Percentiles rank a stretch among this genome's conserved stretches.
Evolutionary conservation across 2,329 filamentous ascomycete genomes (phyloP).

Genomic region (Colletotrichum higginsianum): DNA sequence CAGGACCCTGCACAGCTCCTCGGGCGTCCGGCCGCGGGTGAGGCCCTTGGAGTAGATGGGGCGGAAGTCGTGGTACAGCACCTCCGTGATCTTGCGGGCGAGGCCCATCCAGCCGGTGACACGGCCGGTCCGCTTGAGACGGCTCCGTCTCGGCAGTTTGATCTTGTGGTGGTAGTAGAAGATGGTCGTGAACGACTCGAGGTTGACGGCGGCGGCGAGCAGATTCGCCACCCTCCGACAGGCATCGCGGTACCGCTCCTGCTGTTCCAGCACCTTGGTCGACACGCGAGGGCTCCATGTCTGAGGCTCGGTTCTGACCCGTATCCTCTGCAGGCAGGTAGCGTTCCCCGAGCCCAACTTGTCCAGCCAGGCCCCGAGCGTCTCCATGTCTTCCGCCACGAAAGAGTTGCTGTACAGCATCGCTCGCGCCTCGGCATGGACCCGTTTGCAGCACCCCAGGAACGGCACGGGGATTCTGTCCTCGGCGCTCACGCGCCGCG

Average conservation of each 20-base stretch:
- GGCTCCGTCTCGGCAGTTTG: neutral
- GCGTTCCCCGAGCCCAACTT: neutral
- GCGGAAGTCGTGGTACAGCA: slow-evolving; percentile 5
- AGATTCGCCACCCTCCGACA: neutral
- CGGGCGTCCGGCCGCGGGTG: neutral
- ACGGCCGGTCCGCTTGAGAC: neutral
- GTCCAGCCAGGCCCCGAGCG: slow-evolving; percentile 8
- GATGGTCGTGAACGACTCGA: neutral
- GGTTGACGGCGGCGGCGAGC: neutral
- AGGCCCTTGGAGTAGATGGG: neutral
- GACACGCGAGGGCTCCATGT: neutral
- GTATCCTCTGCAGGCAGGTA: neutral
- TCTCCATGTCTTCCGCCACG: slow-evolving; percentile 13
- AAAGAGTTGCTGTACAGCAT: slow-evolving; percentile 19
- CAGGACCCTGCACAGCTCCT: neutral
- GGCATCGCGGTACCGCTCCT: neutral
- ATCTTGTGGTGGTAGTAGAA: slow-evolving; percentile 8
- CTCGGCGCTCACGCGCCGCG: neutral
- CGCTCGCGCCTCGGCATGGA: slow-evolving; percentile 5
- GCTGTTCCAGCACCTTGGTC: neutral
- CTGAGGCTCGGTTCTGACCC: neutral
- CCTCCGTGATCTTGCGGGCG: slow-evolving; percentile 5
- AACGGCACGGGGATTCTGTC: neutral
- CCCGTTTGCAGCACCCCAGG: slow-evolving; percentile 6
- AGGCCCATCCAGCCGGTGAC: neutral